phyloP scores from a whole-genome alignment of 31 red algal genomes.

The Bonnemaisonia californica region DNA sequence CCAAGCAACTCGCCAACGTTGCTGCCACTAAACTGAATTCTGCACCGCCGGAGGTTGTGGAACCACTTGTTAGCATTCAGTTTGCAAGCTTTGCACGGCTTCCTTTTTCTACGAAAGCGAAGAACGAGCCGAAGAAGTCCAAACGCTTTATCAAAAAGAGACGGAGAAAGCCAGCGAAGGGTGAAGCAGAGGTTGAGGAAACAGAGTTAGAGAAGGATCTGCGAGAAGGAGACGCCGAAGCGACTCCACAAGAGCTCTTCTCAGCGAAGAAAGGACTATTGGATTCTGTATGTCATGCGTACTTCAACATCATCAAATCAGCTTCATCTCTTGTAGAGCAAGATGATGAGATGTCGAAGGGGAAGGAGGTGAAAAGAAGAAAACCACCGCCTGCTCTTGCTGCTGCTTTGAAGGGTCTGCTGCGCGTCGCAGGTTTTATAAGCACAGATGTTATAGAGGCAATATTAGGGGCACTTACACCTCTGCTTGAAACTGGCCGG shows the following conservation, averaged over 20 bases:
- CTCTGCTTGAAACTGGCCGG: slow-evolving; percentile 40
- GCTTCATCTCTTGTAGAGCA: slow-evolving; percentile 34
- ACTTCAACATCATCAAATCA: slow-evolving; percentile 69
- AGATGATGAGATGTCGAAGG: slow-evolving; percentile 5
- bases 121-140: slow-evolving; percentile 39
- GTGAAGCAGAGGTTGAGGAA: slow-evolving; percentile 37
- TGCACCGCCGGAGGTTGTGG: slow-evolving; percentile 50
- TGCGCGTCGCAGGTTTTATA: slow-evolving; percentile 49
- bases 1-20: slow-evolving; percentile 51
- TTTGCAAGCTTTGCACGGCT: slow-evolving; percentile 54
- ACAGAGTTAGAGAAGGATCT: slow-evolving; percentile 60
- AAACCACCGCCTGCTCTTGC: slow-evolving; percentile 55
- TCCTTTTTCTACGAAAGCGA: slow-evolving; percentile 33
- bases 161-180: slow-evolving; percentile 26
- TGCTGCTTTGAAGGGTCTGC: slow-evolving; percentile 44
- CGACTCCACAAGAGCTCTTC: slow-evolving; percentile 59
- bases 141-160: slow-evolving; percentile 49
- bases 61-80: slow-evolving; percentile 60
- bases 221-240: slow-evolving; percentile 54
- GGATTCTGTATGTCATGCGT: slow-evolving; percentile 57
- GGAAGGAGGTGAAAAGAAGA: slow-evolving; percentile 1
- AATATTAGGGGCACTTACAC: slow-evolving; percentile 49
- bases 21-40: slow-evolving; percentile 33
- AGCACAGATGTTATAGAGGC: slow-evolving; percentile 61
- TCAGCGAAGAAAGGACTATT: slow-evolving; percentile 54